Percentiles rank a stretch among this genome's conserved stretches.
phyloP scores from a whole-genome alignment of 2,329 filamentous ascomycete genomes.

The Aspergillus sp. region DNA sequence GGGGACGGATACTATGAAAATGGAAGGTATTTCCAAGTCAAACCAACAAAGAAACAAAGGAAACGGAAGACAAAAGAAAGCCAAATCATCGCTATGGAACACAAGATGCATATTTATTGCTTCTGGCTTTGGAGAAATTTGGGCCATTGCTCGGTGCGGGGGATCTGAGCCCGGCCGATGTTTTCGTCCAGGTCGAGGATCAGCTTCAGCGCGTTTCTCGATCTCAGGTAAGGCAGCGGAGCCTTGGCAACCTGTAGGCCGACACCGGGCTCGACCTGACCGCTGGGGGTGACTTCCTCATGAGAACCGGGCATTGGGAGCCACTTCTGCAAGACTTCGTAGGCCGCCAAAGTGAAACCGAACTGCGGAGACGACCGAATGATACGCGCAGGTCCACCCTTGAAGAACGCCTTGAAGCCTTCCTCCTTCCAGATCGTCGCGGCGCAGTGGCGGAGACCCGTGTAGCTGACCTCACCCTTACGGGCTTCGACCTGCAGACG shows the following conservation, averaged over 20 bases:
- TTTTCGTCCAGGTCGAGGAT: conserved; percentile 92
- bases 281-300: conserved; percentile 55
- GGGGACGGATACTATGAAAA: conserved; percentile 19
- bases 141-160: conserved; percentile 41
- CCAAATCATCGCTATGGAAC: conserved; percentile 26
- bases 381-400: conserved; percentile 93
- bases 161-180: conserved; percentile 73
- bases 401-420: conserved; percentile 96
- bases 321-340: conserved; percentile 81
- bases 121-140: conserved; percentile 33
- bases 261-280: conserved; percentile 63
- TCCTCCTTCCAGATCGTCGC: conserved; percentile 83
- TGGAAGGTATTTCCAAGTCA: conserved; percentile 19
- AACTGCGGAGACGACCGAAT: conserved; percentile 95
- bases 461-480: conserved; percentile 90
- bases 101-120: conserved; percentile 24
- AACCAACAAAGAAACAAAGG: conserved; percentile 13
- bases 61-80: conserved; percentile 11
- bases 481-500: conserved; percentile 95
- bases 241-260: conserved; percentile 64
- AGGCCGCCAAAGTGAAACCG: conserved; percentile 93
- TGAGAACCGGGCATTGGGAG: conserved; percentile 73
- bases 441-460: conserved; percentile 80
- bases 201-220: conserved; percentile 90
- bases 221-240: conserved; percentile 66